Percentiles rank a stretch among this genome's conserved stretches.
Conservation (phyloP, 2,329 filamentous ascomycete species). For the Purpureocillium takamizusanense region DNA sequence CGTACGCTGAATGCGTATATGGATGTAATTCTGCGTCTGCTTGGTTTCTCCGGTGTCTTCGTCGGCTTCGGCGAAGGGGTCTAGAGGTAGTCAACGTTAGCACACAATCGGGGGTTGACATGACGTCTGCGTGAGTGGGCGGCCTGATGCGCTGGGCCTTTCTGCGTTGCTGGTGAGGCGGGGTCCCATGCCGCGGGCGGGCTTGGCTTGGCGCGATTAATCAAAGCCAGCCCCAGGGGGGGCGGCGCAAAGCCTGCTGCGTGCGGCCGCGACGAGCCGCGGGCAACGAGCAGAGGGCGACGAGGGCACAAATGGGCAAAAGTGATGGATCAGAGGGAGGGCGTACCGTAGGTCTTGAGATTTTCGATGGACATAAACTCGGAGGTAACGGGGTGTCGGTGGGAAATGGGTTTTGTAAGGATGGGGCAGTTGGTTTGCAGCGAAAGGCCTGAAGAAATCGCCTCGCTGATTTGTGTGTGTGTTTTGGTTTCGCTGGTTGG, state of each 20-base stretch:
- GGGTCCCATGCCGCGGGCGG: background rate
- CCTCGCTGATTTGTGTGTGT: constrained; percentile 32
- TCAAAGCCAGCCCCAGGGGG: background rate
- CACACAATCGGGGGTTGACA: constrained; percentile 1
- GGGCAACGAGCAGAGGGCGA: background rate
- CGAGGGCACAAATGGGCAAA: background rate
- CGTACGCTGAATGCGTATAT: constrained; percentile 99
- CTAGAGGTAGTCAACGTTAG: constrained; percentile 37
- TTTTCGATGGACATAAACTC: constrained; percentile 99
- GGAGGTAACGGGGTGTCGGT: constrained; percentile 52
- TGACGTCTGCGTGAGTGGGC: background rate
- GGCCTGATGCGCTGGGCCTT: no score
- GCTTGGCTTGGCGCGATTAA: constrained; percentile 1
- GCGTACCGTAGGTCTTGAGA: constrained; percentile 87
- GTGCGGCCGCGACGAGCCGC: background rate
- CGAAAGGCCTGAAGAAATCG: constrained; percentile 35
- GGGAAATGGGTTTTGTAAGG: constrained; percentile 43
- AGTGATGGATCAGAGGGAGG: background rate
- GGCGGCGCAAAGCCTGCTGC: background rate
- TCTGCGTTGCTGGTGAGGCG: background rate
- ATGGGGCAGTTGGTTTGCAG: constrained; percentile 28
- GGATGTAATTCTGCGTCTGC: constrained; percentile 95
- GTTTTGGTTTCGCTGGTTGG: constrained; percentile 8
- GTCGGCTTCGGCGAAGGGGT: constrained; percentile 99
- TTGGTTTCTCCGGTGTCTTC: constrained; percentile 95